These are phyloP conservation scores for Jacaranda copaia DNA, from an alignment of 257 asterid genomes.

Conservation along the genomic window DNA sequence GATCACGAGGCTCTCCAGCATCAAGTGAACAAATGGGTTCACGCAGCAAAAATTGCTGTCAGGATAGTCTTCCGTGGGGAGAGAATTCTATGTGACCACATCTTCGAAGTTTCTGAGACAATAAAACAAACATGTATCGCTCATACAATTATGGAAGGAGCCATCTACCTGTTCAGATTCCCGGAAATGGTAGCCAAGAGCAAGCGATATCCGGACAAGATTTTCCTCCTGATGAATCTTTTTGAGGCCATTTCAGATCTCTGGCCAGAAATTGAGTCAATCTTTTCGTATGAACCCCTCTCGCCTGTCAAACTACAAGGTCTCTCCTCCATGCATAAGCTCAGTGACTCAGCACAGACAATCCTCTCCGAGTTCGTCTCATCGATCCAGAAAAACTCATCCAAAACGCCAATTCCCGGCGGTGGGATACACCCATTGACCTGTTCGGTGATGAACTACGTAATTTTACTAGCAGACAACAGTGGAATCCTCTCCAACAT, in stretches of 20 bases:
- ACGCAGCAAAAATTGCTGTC: slow-evolving; percentile 52
- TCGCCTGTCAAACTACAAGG: slow-evolving; percentile 62
- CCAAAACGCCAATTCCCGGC: slow-evolving; percentile 49
- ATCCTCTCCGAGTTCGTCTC: slow-evolving; percentile 57
- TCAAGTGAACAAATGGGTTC: slow-evolving; percentile 56
- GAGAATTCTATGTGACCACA: slow-evolving; percentile 62
- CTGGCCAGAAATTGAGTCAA: slow-evolving; percentile 63
- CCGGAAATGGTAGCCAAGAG: slow-evolving; percentile 61
- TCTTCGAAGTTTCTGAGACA: slow-evolving; percentile 54
- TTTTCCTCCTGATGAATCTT: slow-evolving; percentile 47
- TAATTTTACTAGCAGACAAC: slow-evolving; percentile 54
- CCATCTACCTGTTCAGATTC: slow-evolving; percentile 56
- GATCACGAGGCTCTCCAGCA: slow-evolving; percentile 46
- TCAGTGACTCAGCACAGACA: slow-evolving; percentile 48
- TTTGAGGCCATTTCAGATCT: slow-evolving; percentile 55
- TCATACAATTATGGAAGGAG: slow-evolving; percentile 54
- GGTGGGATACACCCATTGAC: slow-evolving; percentile 76
- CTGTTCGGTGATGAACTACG: slow-evolving; percentile 54
- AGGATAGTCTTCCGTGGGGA: slow-evolving; percentile 62
- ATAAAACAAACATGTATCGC: slow-evolving; percentile 65
- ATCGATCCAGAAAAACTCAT: slow-evolving; percentile 60
- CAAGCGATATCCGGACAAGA: slow-evolving; percentile 54
- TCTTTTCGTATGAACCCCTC: slow-evolving; percentile 57
- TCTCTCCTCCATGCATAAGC: slow-evolving; percentile 52
- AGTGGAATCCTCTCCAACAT: slow-evolving; percentile 57